Evolutionary conservation across 176 grass and related monocot species (phyloP), one percentile per base, ranked within the genome.

Genomic region (Lolium perenne): DNA sequence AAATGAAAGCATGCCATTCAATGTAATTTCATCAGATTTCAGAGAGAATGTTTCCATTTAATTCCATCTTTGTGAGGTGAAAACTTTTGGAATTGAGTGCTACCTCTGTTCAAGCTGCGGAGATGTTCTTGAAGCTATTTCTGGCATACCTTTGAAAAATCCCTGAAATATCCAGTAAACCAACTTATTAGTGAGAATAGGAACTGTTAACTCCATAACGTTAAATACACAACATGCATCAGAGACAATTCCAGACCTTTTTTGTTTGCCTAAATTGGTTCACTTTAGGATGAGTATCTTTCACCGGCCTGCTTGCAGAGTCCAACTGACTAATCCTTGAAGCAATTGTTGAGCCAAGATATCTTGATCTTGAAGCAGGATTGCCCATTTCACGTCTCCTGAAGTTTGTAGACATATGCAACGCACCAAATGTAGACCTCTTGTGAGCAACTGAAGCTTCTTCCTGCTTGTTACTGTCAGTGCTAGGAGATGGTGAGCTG

Each of bases 271-370:
- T 89, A 25, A 86, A 76, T 51, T 84, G 80, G 68, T 61, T 47
- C 6, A 18, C 50, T 6, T 67, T 14, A 45, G 41, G 61, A 12
- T 54, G 53, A 72, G 43, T 2, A 9, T 60, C 54, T 47, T 86
- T 83, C 56, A 58, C 61, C n/a, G 69, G n/a, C 68, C 65, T 88
- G 56, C 79, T 84, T 56, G 65, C 90, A 68, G 83, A 85, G 35
- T 97, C 87, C 62, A 93, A 84, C 72, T 87, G 65, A 49, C 56
- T 86, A 66, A 90, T 90, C 65, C 89, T 86, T 2, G 65, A 85
- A 48, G 89, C 80, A 79, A 90, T 83, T 17, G 56, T 87, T 5
- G 47, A 58, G 10, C 89, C 84, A 73, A 83, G 46, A 74, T 79
- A 78, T 48, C 56, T 78, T 15, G 80, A 79, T 40, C 12, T 56